phyloP scores from a whole-genome alignment of 1,284 basidiomycete genomes.

The Cyathus olla region DNA sequence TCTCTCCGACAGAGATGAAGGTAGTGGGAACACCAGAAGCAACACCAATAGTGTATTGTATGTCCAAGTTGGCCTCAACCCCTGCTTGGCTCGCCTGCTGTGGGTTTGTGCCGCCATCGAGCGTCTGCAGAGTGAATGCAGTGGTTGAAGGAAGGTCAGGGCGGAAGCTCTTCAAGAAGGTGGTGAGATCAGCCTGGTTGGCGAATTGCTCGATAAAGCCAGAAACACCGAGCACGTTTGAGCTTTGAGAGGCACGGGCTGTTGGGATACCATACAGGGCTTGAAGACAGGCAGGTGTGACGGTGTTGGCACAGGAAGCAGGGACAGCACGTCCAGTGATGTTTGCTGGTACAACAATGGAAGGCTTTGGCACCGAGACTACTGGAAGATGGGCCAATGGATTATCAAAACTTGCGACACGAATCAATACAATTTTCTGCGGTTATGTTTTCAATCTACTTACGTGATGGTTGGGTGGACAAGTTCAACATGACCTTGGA shows the following conservation, averaged over 20 bases:
- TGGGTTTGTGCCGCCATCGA: slow-evolving; percentile 34
- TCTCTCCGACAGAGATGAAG: slow-evolving; percentile 36
- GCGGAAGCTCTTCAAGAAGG: not conserved
- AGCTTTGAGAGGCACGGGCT: slow-evolving; percentile 34
- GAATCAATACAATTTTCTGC: not conserved
- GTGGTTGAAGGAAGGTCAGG: slow-evolving; percentile 1
- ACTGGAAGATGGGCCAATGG: slow-evolving; percentile 1
- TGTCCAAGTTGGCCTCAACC: slow-evolving; percentile 39
- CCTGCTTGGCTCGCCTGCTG: slow-evolving; percentile 15
- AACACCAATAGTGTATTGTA: slow-evolving; percentile 45
- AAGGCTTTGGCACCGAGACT: not conserved
- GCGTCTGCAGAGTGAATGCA: not conserved
- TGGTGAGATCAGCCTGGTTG: slow-evolving; percentile 2
- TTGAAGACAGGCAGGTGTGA: slow-evolving; percentile 39
- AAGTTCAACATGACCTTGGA: slow-evolving; percentile 49
- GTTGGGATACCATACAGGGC: slow-evolving; percentile 41
- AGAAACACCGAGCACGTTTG: slow-evolving; percentile 37
- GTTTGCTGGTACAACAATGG: not conserved
- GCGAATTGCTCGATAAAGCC: slow-evolving; percentile 38
- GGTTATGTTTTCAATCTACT: not conserved
- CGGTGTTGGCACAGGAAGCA: slow-evolving; percentile 21
- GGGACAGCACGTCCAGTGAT: slow-evolving; percentile 3
- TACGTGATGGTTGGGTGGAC: slow-evolving; percentile 49
- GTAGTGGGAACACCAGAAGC: slow-evolving; percentile 34
- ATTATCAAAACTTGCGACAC: slow-evolving; percentile 1